These are phyloP conservation scores for Cladosporium oxysporum DNA, from an alignment of 2,329 filamentous ascomycete genomes.

Conservation along the genomic window DNA sequence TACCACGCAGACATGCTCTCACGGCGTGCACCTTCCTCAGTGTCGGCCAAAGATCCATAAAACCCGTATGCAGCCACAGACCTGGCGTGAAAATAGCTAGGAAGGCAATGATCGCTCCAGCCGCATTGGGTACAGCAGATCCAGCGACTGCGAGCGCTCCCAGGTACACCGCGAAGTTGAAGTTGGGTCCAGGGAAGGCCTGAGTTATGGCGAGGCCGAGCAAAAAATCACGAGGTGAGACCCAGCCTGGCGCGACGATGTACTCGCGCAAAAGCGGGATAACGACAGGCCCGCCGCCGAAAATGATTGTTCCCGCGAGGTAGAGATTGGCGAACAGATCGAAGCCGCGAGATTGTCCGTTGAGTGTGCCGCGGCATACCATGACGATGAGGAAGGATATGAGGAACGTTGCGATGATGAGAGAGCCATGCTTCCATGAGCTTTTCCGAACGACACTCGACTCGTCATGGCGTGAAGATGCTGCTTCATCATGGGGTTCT, in stretches of 20 bases:
- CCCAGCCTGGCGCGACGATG: conserved; percentile 69
- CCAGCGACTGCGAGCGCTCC: conserved; percentile 41
- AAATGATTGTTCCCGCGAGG: conserved; percentile 65
- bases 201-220: conserved; percentile 72
- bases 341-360: conserved; percentile 51
- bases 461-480: neutral
- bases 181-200: conserved; percentile 66
- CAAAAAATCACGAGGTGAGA: conserved; percentile 69
- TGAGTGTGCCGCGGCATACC: conserved; percentile 46
- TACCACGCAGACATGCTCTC: conserved; percentile 39
- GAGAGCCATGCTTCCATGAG: conserved; percentile 38
- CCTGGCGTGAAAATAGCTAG: conserved; percentile 45
- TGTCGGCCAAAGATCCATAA: conserved; percentile 43
- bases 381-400: conserved; percentile 58
- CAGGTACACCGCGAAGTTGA: conserved; percentile 54
- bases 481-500: neutral
- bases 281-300: conserved; percentile 49
- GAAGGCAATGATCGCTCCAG: conserved; percentile 42
- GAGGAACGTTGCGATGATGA: conserved; percentile 52
- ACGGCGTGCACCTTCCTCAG: conserved; percentile 40
- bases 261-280: conserved; percentile 47
- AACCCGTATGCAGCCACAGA: conserved; percentile 39
- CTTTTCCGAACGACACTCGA: neutral
- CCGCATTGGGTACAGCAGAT: conserved; percentile 32
- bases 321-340: conserved; percentile 72